Conservation (phyloP, 257 asterid species). For the Gynochthodes officinalis region DNA sequence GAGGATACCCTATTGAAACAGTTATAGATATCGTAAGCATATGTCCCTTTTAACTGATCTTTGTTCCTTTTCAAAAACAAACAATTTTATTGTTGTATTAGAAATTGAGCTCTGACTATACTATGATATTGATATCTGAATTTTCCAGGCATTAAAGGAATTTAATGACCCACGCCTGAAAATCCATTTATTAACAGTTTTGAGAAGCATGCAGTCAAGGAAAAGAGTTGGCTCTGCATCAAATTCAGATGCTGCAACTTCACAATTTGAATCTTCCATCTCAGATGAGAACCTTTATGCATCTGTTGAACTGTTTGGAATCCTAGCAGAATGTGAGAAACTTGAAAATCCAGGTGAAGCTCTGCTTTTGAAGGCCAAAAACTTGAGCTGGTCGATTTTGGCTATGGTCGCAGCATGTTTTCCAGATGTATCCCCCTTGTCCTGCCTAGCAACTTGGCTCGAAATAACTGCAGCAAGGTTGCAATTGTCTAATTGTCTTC, state of each 20-base stretch:
- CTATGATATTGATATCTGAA: conserved; percentile 17
- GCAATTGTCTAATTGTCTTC: conserved; percentile 22
- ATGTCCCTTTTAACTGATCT: conserved; percentile 10
- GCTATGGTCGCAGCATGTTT: conserved; percentile 96
- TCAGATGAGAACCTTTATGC: conserved; percentile 49
- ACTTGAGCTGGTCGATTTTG: conserved; percentile 94
- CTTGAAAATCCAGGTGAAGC: conserved; percentile 84
- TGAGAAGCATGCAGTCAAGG: conserved; percentile 77
- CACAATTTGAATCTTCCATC: conserved; percentile 38
- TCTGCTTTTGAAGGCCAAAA: conserved; percentile 89
- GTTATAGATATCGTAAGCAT: conserved; percentile 81
- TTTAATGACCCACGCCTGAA: conserved; percentile 73
- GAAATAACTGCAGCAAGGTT: conserved; percentile 99
- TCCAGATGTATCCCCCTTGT: conserved; percentile 77
- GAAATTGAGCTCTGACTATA: conserved; percentile 7
- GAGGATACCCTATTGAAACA: conserved; percentile 79
- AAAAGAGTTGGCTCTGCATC: conserved; percentile 46
- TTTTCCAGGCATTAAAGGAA: conserved; percentile 78
- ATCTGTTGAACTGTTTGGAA: conserved; percentile 87
- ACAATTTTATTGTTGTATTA: conserved; percentile 1
- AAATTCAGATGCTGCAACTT: conserved; percentile 48
- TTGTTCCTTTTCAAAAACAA: neutral
- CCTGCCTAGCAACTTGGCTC: conserved; percentile 94
- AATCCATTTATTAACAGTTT: conserved; percentile 82
- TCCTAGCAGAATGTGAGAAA: conserved; percentile 90